Base-by-base conservation (phyloP, 257 asterid genomes). In the Mentha longifolia region DNA sequence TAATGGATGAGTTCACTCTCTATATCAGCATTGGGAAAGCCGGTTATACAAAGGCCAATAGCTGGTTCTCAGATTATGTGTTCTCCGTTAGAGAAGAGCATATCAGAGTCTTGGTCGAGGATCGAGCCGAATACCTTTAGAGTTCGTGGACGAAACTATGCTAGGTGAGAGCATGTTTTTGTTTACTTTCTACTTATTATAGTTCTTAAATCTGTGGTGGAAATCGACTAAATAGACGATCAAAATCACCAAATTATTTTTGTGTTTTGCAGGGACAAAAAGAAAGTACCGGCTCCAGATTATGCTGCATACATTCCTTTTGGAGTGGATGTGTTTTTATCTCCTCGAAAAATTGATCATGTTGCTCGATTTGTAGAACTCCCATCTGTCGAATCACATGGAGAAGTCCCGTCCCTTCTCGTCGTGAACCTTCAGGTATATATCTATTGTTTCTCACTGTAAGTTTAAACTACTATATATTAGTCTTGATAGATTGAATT, bases 371-470 rank as follows among this genome's bases (percentile, higher is more conserved):
- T 85, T 74, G 96, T 94, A 41, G 93, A 94, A 78, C 96, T 94
- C 74, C 99, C 99, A 37, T 63, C 87, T 13, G 33, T 86, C 42
- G 90, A 85, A 56, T 81, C 92, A 22, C 66, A 77, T 22, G 85
- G 88, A 65, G 96, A 88, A 46, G 57, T 91, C 71, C 96, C 97
- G 45, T 72, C 98, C 4, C 75, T 94, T 74, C 99, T 94, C 68
- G 88, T 91, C 45, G 93, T 94, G 66, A 94, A 94, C 76, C 90
- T 94, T 82, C 99, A 94, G 98, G 99, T 88, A 65, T 88, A 83
- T 68, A 64, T 60, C 47, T 22, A 17, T 19, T 10, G 70, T 43
- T 42, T 4, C 5, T 14, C 35, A 5, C 45, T 28, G 13, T 65
- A 4, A 35, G 39, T 35, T 35, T 7, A 35, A 35, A 35, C 8